Evolutionary conservation across 768 basidiomycete species (phyloP).

Genomic region (Melanogaster broomeanus): DNA sequence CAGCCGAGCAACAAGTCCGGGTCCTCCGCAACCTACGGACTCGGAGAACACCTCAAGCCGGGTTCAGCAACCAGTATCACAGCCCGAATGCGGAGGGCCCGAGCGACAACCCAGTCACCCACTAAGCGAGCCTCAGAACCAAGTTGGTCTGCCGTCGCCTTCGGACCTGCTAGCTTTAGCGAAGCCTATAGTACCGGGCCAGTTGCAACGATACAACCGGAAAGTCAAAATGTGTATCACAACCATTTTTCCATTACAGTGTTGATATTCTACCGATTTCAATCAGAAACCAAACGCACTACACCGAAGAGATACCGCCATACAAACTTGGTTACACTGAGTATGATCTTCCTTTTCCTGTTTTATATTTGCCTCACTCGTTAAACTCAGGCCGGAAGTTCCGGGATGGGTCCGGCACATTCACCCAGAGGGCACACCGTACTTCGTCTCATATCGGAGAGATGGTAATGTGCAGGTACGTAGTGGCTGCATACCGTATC

Average conservation of each 20-base stretch:
- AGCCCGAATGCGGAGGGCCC: not conserved
- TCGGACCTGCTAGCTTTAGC: not conserved
- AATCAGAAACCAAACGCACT: not conserved
- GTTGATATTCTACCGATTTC: not conserved
- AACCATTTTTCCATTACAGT: not conserved
- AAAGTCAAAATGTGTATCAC: not conserved
- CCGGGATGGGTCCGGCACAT: slow-evolving; percentile 43
- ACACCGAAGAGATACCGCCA: not conserved
- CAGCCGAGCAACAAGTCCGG: not conserved
- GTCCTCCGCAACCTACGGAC: too few species aligned
- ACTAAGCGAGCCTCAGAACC: too few species aligned
- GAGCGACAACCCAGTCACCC: not conserved
- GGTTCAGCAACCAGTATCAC: not conserved
- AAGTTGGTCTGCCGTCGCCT: not conserved
- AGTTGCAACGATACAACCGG: not conserved
- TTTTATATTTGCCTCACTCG: not conserved
- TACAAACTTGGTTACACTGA: not conserved
- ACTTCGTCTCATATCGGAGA: slow-evolving; percentile 48
- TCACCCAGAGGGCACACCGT: slow-evolving; percentile 58
- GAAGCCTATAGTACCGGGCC: not conserved
- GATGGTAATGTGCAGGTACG: slow-evolving; percentile 39
- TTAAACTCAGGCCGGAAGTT: not conserved
- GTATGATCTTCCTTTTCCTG: not conserved
- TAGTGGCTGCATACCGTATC: too few species aligned
- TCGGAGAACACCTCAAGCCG: not conserved